phyloP scores from a whole-genome alignment of 2,329 filamentous ascomycete genomes.

The Aspergillus sp. region DNA sequence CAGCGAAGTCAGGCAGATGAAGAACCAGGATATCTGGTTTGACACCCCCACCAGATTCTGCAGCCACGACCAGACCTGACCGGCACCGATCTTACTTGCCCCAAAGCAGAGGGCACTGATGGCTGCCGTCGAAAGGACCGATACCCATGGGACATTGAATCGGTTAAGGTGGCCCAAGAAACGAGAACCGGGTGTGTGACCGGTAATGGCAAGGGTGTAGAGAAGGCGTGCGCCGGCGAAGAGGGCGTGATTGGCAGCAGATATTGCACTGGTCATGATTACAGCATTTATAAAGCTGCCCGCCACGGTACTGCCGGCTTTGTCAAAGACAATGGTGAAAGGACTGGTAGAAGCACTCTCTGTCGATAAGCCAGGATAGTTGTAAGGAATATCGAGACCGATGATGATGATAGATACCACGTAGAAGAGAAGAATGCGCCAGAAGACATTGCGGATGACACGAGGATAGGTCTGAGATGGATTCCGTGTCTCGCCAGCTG shows the following conservation, averaged over 20 bases:
- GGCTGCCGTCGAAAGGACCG: slow-evolving; percentile 56
- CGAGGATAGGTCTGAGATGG: slow-evolving; percentile 62
- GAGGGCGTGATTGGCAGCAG: slow-evolving; percentile 61
- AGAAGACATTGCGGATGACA: slow-evolving; percentile 67
- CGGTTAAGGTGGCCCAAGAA: slow-evolving; percentile 55
- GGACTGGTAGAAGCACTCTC: slow-evolving; percentile 53
- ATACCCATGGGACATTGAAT: slow-evolving; percentile 55
- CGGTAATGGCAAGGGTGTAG: slow-evolving; percentile 57
- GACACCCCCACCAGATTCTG: slow-evolving; percentile 69
- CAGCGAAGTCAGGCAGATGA: slow-evolving; percentile 64
- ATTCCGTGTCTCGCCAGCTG: slow-evolving; percentile 66
- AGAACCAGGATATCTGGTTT: slow-evolving; percentile 65
- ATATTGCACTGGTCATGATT: slow-evolving; percentile 61
- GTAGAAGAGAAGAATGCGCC: slow-evolving; percentile 61
- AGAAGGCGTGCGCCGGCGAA: slow-evolving; percentile 60
- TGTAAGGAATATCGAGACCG: slow-evolving; percentile 62
- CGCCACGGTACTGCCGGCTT: slow-evolving; percentile 56
- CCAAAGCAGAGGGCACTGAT: slow-evolving; percentile 64
- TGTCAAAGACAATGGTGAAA: slow-evolving; percentile 64
- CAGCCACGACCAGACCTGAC: slow-evolving; percentile 66
- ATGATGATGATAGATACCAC: slow-evolving; percentile 55
- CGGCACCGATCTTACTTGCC: slow-evolving; percentile 65
- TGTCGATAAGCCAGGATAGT: slow-evolving; percentile 48
- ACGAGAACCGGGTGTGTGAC: slow-evolving; percentile 53
- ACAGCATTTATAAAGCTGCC: slow-evolving; percentile 64